A percentile compares a stretch with the other conserved stretches of the same genome.
Evolutionary conservation across 768 basidiomycete species (phyloP).

Genomic region (Psilocybe tampanensis): DNA sequence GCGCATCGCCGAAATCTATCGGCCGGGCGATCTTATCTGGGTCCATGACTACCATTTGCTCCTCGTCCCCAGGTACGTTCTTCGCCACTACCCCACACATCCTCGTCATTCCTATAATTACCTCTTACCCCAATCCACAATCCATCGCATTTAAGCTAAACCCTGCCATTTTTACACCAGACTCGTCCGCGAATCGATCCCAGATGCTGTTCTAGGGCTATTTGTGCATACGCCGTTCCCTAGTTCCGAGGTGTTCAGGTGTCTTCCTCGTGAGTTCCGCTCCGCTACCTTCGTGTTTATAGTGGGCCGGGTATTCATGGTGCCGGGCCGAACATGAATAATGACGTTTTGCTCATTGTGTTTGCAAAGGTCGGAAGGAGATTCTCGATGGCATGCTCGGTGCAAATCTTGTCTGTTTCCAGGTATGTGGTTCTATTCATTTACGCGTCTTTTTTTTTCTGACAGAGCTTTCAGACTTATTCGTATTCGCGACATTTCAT

Average conservation of each 20-base stretch:
- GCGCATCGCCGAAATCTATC: slow-evolving; percentile 72
- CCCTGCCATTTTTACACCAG: slow-evolving; percentile 25
- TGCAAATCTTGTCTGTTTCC: slow-evolving; percentile 95
- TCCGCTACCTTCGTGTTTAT: not conserved
- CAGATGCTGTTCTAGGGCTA: slow-evolving; percentile 78
- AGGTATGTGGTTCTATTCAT: slow-evolving; percentile 38
- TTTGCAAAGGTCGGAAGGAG: slow-evolving; percentile 70
- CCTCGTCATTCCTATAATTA: not conserved
- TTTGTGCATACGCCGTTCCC: slow-evolving; percentile 99
- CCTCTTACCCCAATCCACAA: slow-evolving; percentile 4
- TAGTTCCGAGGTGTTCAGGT: slow-evolving; percentile 93
- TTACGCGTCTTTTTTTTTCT: not conserved
- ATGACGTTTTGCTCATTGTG: not conserved
- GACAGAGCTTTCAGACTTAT: slow-evolving; percentile 59
- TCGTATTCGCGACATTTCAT: slow-evolving; percentile 95
- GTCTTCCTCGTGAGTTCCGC: slow-evolving; percentile 73
- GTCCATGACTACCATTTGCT: slow-evolving; percentile 96
- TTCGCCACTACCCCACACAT: not conserved
- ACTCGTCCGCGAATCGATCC: slow-evolving; percentile 72
- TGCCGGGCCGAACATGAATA: not conserved
- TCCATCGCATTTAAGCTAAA: slow-evolving; percentile 4
- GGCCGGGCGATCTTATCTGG: slow-evolving; percentile 91
- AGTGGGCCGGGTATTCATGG: not conserved
- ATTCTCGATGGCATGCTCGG: slow-evolving; percentile 98
- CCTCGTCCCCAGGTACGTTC: slow-evolving; percentile 67